Conservation (phyloP, 305 asterid genomes). For the Withania somnifera region DNA sequence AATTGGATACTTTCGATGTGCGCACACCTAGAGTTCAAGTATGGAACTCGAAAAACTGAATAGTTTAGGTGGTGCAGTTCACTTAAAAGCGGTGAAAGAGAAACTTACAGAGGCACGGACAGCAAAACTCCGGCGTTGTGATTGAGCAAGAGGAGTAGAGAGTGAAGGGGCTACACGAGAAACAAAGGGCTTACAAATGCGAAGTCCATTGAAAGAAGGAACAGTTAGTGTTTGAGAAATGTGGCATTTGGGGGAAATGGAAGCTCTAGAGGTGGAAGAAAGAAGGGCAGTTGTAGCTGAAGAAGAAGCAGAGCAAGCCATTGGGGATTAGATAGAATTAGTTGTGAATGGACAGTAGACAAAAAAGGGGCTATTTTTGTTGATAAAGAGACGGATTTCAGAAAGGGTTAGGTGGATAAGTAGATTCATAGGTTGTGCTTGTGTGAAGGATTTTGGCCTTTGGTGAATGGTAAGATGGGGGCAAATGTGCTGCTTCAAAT, state of each 20-base stretch:
- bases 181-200: background rate
- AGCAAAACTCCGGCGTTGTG: background rate
- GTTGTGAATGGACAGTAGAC: background rate
- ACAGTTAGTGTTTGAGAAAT: background rate
- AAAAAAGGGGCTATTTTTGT: background rate
- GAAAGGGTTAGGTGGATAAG: too few relatives aligned
- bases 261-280: background rate
- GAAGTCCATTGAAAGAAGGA: conserved; percentile 1
- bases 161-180: background rate
- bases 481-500: too few relatives aligned
- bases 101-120: conserved; percentile 18
- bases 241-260: background rate
- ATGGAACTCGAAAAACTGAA: too few relatives aligned
- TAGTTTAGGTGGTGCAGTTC: too few relatives aligned
- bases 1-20: too few relatives aligned
- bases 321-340: background rate
- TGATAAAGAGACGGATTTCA: background rate
- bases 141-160: background rate
- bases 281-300: background rate
- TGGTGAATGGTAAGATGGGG: too few relatives aligned
- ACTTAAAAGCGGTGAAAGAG: too few relatives aligned
- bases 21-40: too few relatives aligned
- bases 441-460: too few relatives aligned
- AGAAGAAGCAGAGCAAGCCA: conserved; percentile 2
- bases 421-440: too few relatives aligned